These are phyloP conservation scores for Mortierella sp. DNA, from an alignment of 371 early-diverging fungal genomes.

Conservation along the genomic window DNA sequence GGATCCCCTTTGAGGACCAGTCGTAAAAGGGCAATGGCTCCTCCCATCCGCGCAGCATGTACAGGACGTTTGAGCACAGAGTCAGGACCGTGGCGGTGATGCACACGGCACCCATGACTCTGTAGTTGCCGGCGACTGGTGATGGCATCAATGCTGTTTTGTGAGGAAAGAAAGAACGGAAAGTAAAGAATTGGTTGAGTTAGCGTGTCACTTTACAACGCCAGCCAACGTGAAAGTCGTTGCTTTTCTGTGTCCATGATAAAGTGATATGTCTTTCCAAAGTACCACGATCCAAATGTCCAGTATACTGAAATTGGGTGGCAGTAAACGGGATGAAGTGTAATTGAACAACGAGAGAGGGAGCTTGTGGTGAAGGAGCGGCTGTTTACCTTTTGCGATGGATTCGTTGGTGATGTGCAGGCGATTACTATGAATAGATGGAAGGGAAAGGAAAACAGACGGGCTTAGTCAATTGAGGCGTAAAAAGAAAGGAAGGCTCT, in stretches of 20 bases:
- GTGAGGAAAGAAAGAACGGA: not conserved
- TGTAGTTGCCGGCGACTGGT: slow-evolving; percentile 40
- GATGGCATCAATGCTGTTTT: slow-evolving; percentile 45
- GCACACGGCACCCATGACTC: slow-evolving; percentile 52
- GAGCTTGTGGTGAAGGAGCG: not conserved
- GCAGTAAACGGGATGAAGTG: not conserved
- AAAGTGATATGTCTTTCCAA: not conserved
- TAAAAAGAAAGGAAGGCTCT: not conserved
- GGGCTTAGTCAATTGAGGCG: slow-evolving; percentile 1
- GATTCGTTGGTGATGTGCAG: slow-evolving; percentile 54
- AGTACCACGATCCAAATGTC: not conserved
- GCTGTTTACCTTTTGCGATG: slow-evolving; percentile 53
- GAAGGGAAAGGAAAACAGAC: not conserved
- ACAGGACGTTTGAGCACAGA: slow-evolving; percentile 47
- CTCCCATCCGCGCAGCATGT: slow-evolving; percentile 57
- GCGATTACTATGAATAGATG: slow-evolving; percentile 31
- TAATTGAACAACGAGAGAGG: not conserved
- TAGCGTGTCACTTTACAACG: slow-evolving; percentile 23
- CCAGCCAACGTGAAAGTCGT: not conserved
- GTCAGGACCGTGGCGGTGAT: slow-evolving; percentile 43
- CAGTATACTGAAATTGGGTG: not conserved
- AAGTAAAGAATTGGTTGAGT: not conserved
- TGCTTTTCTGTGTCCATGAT: not conserved
- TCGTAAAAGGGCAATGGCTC: slow-evolving; percentile 53
- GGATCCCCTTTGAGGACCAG: slow-evolving; percentile 44